A percentile compares a stretch with the other conserved stretches of the same genome.
phyloP scores from a whole-genome alignment of 331 rosid genomes.

The Quercus tomentella region DNA sequence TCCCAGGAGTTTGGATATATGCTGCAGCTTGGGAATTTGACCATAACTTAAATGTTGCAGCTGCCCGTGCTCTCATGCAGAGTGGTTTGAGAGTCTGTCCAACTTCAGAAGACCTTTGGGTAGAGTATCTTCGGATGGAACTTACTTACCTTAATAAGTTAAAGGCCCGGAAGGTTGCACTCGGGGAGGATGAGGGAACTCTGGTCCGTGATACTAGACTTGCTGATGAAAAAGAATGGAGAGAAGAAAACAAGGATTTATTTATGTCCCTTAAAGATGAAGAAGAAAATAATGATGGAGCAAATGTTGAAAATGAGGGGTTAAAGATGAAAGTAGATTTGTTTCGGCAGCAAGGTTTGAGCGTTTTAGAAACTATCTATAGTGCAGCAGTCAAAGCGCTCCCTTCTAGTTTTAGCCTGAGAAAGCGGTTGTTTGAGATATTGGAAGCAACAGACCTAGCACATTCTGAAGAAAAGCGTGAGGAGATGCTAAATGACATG shows the following conservation, averaged over 20 bases:
- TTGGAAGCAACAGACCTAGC: conserved; percentile 71
- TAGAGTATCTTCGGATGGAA: conserved; percentile 94
- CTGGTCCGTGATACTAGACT: conserved; percentile 33
- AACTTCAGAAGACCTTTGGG: conserved; percentile 83
- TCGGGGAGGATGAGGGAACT: conserved; percentile 80
- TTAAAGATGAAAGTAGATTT: conserved; percentile 32
- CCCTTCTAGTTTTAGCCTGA: conserved; percentile 67
- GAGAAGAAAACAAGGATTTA: conserved; percentile 67
- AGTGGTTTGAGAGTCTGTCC: conserved; percentile 81
- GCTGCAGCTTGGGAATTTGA: conserved; percentile 99
- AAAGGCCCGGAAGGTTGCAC: conserved; percentile 88
- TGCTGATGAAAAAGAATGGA: conserved; percentile 68
- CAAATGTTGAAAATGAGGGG: conserved; percentile 27
- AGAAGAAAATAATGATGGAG: conserved; percentile 25
- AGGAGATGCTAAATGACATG: conserved; percentile 60
- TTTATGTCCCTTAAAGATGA: conserved; percentile 59
- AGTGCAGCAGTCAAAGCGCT: conserved; percentile 62
- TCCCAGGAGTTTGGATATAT: conserved; percentile 87
- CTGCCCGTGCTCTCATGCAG: conserved; percentile 91
- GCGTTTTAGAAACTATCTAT: conserved; percentile 56
- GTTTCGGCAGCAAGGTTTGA: conserved; percentile 58
- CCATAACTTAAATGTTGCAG: conserved; percentile 64
- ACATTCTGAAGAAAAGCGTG: conserved; percentile 51
- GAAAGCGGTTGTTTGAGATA: conserved; percentile 71
- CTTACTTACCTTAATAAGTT: conserved; percentile 80